Evolutionary conservation across 805 yeast species (phyloP), one percentile per base, ranked within the genome.

Genomic region (Yarrowia porcina): DNA sequence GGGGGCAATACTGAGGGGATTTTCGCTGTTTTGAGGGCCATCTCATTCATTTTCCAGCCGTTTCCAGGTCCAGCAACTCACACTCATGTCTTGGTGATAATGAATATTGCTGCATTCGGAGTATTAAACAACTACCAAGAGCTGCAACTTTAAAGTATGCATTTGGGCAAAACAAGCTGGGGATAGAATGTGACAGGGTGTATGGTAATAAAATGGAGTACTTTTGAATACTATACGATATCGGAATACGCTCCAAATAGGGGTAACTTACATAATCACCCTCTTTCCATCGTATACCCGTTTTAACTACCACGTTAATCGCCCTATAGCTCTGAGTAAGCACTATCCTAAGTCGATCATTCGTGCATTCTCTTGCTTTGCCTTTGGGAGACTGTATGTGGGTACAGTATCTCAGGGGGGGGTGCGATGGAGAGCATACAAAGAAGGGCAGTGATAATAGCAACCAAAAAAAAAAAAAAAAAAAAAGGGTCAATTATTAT

Each of bases 31-130:
- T 10, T 15, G 3, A 17, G 15, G 41, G 41, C 23, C 23, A 20
- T 17, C 11, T 10, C 21, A 25, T 8, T 3, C 20, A 8, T 7
- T 8, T 12, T 8, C 5, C 20, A 20, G 38, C 20, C 20, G 38
- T n/a, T 17, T 8, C 38, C 38, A 35, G n/a, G n/a, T n/a, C 10
- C 23, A 44, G 33, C 33, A 25, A 49, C 57, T 49, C 57, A 49
- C 57, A 49, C 41, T 49, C 57, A 49, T 49, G 30, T n/a, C 18
- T 9, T 49, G 57, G 41, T 49, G 57, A 49, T 49, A 21, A 49
- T 49, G 56, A 33, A 33, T 33, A 20, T 15, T 49, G 56, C 41
- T 49, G 57, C 57, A 33, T 35, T 32, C 33, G 36, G 36, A 45
- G 52, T n/a, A 30, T 45, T 30, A 45, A 45, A 45, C 33, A 27